A percentile compares a stretch with the other conserved stretches of the same genome.
These are phyloP conservation scores for Naganishia vaughanmartiniae DNA, from an alignment of 768 basidiomycete species.

Conservation along the genomic window DNA sequence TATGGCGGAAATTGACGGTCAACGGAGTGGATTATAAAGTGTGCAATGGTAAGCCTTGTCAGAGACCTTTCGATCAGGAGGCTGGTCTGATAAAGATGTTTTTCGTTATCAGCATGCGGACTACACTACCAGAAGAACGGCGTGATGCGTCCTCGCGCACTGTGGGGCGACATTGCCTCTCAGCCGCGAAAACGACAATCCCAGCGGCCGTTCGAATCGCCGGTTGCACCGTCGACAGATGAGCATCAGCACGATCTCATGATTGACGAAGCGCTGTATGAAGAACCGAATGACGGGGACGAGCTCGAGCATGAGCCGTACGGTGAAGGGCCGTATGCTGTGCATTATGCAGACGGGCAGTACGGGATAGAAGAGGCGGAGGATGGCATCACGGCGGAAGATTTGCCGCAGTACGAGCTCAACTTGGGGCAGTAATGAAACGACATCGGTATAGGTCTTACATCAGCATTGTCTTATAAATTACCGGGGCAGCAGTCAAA, in stretches of 20 bases:
- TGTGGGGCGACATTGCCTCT: constrained; percentile 28
- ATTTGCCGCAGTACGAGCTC: constrained; percentile 16
- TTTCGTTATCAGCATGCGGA: constrained; percentile 24
- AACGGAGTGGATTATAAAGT: constrained; percentile 26
- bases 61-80: not conserved
- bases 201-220: not conserved
- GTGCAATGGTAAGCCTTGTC: constrained; percentile 30
- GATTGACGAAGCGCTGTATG: constrained; percentile 10
- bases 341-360: constrained; percentile 6
- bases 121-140: constrained; percentile 31
- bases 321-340: not conserved
- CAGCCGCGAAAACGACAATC: constrained; percentile 28
- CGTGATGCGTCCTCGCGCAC: constrained; percentile 31
- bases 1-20: constrained; percentile 30
- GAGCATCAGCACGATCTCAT: constrained; percentile 6
- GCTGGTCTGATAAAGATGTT: not conserved
- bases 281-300: not conserved
- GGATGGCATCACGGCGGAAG: not conserved
- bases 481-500: no score
- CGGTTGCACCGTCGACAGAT: not conserved
- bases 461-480: no score
- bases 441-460: not conserved
- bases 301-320: not conserved
- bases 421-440: not conserved
- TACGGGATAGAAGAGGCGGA: not conserved